Evolutionary conservation across 2,329 filamentous ascomycete genomes (phyloP).

Genomic region (Trichoderma pleuroti): DNA sequence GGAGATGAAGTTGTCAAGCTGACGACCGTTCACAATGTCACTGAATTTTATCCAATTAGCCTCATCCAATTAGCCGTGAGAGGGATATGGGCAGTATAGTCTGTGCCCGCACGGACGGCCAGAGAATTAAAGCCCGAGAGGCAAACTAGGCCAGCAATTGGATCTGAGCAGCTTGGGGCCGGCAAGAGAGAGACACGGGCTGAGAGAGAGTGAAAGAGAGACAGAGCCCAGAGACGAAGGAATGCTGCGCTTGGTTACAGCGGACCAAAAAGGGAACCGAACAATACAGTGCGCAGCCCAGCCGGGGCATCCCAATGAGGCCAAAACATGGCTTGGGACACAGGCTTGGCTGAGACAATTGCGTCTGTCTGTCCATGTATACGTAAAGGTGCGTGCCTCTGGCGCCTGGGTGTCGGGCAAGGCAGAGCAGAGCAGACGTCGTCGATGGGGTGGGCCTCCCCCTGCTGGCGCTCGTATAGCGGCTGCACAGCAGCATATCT

Average conservation of each 20-base stretch:
- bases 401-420: not conserved
- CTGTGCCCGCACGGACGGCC: not conserved
- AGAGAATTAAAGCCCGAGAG: not conserved
- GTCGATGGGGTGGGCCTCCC: not conserved
- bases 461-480: not conserved
- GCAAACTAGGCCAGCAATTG: not conserved
- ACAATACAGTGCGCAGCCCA: constrained; percentile 19
- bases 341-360: constrained; percentile 16
- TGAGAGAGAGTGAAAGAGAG: not conserved
- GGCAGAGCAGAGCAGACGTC: not conserved
- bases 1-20: not conserved
- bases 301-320: not conserved
- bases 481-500: not conserved
- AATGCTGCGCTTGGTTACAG: constrained; percentile 17
- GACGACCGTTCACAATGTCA: not conserved
- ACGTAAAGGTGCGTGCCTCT: not conserved
- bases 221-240: constrained; percentile 3
- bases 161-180: not conserved
- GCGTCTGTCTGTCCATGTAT: not conserved
- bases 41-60: not conserved
- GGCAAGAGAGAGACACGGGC: constrained; percentile 1
- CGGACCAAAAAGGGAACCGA: constrained; percentile 18
- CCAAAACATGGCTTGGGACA: not conserved
- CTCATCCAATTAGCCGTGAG: not conserved
- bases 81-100: not conserved